phyloP scores from a whole-genome alignment of 176 grass and related monocot species.

The Metroxylon sagu region DNA sequence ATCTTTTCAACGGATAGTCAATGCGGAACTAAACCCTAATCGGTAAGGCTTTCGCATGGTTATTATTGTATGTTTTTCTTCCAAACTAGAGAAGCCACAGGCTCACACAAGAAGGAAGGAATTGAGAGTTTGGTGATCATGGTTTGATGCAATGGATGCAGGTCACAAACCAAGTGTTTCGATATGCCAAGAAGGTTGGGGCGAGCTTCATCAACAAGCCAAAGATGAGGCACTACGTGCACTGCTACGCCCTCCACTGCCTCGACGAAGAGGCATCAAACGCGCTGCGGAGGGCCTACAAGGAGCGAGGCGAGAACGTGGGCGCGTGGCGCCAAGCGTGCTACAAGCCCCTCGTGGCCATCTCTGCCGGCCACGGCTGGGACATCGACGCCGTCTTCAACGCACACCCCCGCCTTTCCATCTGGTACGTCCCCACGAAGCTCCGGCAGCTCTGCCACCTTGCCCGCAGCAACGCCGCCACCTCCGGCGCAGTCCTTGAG shows the following conservation, averaged over 20 bases:
- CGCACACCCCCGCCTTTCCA: slow-evolving; percentile 75
- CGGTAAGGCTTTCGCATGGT: too few species aligned
- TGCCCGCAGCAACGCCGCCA: slow-evolving; percentile 33
- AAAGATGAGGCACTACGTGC: slow-evolving; percentile 99
- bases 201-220: slow-evolving; percentile 99
- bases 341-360: slow-evolving; percentile 88
- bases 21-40: too few species aligned
- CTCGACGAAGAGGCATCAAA: slow-evolving; percentile 86
- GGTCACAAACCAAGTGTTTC: slow-evolving; percentile 99
- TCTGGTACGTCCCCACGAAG: slow-evolving; percentile 95
- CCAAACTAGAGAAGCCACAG: too few species aligned
- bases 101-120: too few species aligned
- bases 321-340: slow-evolving; percentile 87
- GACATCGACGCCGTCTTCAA: slow-evolving; percentile 98
- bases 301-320: slow-evolving; percentile 86
- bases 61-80: too few species aligned
- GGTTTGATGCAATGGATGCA: background rate
- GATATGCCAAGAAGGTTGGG: slow-evolving; percentile 86
- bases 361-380: slow-evolving; percentile 72
- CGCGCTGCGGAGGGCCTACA: slow-evolving; percentile 67
- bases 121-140: too few species aligned
- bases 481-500: slow-evolving; percentile 9
- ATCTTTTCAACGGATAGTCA: too few species aligned
- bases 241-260: slow-evolving; percentile 99
- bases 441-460: slow-evolving; percentile 95